Conservation (phyloP, 139 green algal genomes). For the Micromonas commoda region DNA sequence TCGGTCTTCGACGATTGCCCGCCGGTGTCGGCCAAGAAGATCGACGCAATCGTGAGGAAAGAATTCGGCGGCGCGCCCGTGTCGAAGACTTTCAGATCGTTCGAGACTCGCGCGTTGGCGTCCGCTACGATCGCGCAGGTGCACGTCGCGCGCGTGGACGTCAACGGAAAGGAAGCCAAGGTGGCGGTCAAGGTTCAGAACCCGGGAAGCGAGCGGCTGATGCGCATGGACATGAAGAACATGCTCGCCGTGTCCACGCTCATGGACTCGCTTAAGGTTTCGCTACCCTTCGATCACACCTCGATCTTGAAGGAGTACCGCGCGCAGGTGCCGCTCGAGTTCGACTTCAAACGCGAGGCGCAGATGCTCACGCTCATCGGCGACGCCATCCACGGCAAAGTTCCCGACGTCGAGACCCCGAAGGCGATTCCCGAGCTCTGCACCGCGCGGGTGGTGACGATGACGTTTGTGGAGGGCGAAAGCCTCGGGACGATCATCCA, state of each 20-base stretch:
- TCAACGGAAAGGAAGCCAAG: neutral
- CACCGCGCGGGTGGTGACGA: constrained; percentile 4
- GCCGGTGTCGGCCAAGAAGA: neutral
- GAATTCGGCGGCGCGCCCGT: neutral
- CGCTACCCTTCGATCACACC: constrained; percentile 24
- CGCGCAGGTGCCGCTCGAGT: constrained; percentile 24
- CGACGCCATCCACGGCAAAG: neutral
- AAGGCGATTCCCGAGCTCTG: neutral
- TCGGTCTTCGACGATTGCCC: constrained; percentile 25
- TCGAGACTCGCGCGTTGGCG: neutral
- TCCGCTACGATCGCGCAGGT: constrained; percentile 31
- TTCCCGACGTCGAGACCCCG: neutral
- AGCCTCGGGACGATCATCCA: neutral
- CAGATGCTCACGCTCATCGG: constrained; percentile 9
- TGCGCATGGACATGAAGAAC: constrained; percentile 22
- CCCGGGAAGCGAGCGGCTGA: neutral
- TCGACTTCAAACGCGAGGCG: constrained; percentile 27
- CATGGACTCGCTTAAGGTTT: constrained; percentile 6
- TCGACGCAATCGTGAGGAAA: constrained; percentile 6
- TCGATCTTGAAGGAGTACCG: constrained; percentile 20
- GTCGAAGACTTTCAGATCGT: neutral
- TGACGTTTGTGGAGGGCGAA: constrained; percentile 7
- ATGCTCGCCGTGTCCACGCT: constrained; percentile 20
- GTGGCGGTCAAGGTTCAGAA: constrained; percentile 26
- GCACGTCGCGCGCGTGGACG: neutral